Base-by-base conservation (phyloP, 2,329 filamentous ascomycete genomes). In the Fusarium beomiforme region DNA sequence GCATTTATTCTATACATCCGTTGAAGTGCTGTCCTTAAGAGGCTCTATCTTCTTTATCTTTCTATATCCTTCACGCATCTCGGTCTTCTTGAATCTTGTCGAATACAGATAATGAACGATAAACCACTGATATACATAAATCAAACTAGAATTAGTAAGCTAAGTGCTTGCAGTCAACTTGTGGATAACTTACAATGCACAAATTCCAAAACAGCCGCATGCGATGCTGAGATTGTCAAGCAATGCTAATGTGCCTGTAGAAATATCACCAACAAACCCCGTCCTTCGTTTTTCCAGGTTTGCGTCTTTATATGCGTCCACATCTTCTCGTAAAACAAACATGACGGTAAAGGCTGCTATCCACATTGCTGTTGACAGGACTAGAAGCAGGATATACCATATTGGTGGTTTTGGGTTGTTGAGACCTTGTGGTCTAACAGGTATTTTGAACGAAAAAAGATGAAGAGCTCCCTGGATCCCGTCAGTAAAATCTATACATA, bases 201-300 rank as follows among this genome's bases (percentile, higher is more conserved):
- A 61, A 31, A 71, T 42, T 14, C 64, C 69, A 31, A 72, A 72
- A 13, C 69, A 69, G 13, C 69, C 69, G 21, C 69, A 72, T 2
- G 64, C 51, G n/a, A 69, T 66, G 6, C 59, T 44, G 5, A 71
- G 61, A 8, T 69, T 71, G 17, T 72, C 42, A 41, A 71, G 19
- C 64, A 69, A 49, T 4, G 49, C 55, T 13, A 71, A 34, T 1
- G 68, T 17, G 5, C 69, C 69, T 3, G 44, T 59, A 2, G 64
- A 54, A 12, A 71, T 26, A 5, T 63, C 54, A 11, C 43, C 39
- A 17, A 71, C 19, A 6, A 58, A 4, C 3, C 55, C 69, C 2
- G 53, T 23, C 16, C 51, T 56, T 21, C 59, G 59, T 42, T 65
- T 66, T 8, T 42, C 33, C 2, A 61, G n/a, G 1, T 26, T 36